phyloP scores from a whole-genome alignment of 148 eudicot genomes.

The Diospyros lotus region DNA sequence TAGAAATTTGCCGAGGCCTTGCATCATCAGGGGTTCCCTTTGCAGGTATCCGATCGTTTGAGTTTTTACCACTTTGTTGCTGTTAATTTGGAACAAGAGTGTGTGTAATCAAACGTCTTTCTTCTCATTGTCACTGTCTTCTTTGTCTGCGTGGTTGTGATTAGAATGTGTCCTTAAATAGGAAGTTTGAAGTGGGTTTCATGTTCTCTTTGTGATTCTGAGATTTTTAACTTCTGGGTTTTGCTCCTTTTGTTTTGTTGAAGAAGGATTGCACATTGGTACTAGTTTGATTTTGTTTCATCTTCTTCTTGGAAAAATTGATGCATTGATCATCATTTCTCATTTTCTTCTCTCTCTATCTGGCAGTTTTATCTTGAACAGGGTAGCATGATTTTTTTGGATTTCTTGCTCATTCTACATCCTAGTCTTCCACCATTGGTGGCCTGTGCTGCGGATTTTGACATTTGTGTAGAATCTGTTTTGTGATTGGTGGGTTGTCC shows the following conservation, averaged over 20 bases:
- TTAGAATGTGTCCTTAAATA: neutral
- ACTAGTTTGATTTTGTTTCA: neutral
- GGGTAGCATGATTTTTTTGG: neutral
- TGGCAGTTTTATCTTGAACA: neutral
- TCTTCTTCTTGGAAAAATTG: neutral
- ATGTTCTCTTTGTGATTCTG: neutral
- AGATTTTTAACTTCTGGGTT: neutral
- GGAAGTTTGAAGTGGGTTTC: slow-evolving; percentile 2
- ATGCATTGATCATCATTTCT: neutral
- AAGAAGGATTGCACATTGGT: neutral
- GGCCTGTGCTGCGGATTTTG: too few species aligned
- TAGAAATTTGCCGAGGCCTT: too few species aligned
- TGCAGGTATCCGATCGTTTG: slow-evolving; percentile 14
- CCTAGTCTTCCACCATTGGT: too few species aligned
- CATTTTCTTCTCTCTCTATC: too few species aligned
- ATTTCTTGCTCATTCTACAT: too few species aligned
- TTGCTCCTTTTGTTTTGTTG: neutral
- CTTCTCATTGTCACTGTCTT: neutral
- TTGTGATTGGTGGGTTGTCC: too few species aligned
- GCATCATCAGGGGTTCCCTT: neutral
- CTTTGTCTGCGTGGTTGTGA: neutral
- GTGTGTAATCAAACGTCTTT: neutral
- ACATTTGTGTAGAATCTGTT: too few species aligned
- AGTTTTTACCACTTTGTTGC: neutral
- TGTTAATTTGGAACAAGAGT: neutral